phyloP scores from a whole-genome alignment of 257 asterid genomes.

The Solanum gandarillasii region DNA sequence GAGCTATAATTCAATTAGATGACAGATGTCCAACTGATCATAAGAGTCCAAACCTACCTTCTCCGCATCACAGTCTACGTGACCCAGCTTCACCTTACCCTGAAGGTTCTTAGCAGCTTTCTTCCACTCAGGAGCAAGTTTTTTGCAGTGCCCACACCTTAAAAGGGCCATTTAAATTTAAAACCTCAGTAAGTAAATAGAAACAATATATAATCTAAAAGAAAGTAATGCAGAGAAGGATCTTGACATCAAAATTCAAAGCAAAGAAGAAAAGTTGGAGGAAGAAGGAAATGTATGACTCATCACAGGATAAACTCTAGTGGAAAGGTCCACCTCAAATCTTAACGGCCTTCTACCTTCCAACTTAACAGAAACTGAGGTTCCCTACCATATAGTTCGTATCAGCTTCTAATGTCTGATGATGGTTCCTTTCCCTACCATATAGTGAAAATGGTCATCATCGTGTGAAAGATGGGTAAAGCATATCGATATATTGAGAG shows the following conservation, averaged over 20 bases:
- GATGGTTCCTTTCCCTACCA: neutral
- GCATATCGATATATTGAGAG: neutral
- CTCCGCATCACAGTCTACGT: conserved; percentile 91
- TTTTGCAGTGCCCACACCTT: conserved; percentile 99
- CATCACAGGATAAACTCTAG: neutral
- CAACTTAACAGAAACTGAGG: neutral
- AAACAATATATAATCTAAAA: neutral
- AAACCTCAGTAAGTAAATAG: neutral
- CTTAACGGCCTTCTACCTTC: neutral
- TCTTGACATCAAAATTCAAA: neutral
- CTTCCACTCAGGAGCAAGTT: conserved; percentile 98
- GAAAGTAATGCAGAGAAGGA: neutral
- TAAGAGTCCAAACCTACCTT: conserved; percentile 38
- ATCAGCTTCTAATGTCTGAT: neutral
- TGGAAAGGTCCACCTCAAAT: neutral
- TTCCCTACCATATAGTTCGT: neutral
- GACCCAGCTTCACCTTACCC: conserved; percentile 96
- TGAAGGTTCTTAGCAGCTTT: conserved; percentile 83
- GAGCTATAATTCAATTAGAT: neutral
- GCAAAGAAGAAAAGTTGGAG: neutral
- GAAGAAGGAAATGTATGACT: neutral
- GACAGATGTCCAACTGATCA: neutral
- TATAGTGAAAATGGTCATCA: neutral
- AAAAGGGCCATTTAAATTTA: neutral
- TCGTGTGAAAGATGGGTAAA: neutral